Conservation (phyloP, 2,329 filamentous ascomycete genomes). For the Alternaria sp. region DNA sequence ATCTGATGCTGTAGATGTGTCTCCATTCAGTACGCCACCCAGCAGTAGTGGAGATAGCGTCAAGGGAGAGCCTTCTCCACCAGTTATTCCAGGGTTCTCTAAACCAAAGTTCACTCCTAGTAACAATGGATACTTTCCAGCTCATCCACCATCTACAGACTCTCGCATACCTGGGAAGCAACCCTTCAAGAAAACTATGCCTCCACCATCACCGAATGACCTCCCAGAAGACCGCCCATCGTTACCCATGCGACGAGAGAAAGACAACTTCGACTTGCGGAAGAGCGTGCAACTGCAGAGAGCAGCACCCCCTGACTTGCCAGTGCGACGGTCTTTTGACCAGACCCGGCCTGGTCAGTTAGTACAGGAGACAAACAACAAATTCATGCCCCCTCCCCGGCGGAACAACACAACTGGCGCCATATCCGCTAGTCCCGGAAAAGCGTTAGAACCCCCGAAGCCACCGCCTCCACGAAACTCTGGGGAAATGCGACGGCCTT, state of each 20-base stretch:
- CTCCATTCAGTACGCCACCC: constrained; percentile 88
- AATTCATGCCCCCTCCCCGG: constrained; percentile 47
- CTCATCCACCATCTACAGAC: constrained; percentile 37
- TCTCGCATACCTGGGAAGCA: constrained; percentile 28
- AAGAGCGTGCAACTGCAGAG: constrained; percentile 47
- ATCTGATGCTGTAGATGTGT: constrained; percentile 62
- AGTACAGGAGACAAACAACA: constrained; percentile 37
- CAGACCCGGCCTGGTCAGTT: constrained; percentile 39
- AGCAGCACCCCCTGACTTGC: constrained; percentile 42
- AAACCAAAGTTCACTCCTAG: constrained; percentile 32
- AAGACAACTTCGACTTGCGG: constrained; percentile 45
- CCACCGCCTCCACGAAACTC: constrained; percentile 49
- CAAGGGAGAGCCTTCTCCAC: constrained; percentile 40
- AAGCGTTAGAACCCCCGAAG: constrained; percentile 43
- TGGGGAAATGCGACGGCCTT: constrained; percentile 43
- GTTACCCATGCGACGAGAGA: constrained; percentile 56
- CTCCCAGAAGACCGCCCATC: constrained; percentile 58
- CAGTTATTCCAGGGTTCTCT: constrained; percentile 33
- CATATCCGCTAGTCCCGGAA: constrained; percentile 17
- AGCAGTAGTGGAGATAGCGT: constrained; percentile 73
- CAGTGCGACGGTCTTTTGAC: constrained; percentile 49
- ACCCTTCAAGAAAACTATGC: constrained; percentile 27
- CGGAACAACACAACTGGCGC: constrained; percentile 42
- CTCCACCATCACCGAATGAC: constrained; percentile 35
- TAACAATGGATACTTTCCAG: constrained; percentile 46